Conservation (phyloP, 129 eudicot genomes). For the Artemisia annua region DNA sequence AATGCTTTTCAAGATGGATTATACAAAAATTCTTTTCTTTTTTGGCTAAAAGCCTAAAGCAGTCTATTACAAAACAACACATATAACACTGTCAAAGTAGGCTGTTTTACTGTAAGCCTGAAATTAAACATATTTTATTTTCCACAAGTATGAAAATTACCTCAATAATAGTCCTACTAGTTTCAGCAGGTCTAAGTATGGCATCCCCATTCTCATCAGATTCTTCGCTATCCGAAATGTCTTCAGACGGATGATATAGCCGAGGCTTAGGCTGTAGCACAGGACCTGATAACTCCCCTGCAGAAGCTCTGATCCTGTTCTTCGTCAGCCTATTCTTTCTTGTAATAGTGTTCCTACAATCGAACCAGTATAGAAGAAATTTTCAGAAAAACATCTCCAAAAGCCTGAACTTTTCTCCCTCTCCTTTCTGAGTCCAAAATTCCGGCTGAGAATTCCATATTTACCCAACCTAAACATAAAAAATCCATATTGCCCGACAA, state of each 20-base stretch:
- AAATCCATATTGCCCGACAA: too few relatives aligned
- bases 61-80: not conserved
- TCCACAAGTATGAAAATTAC: slow-evolving; percentile 25
- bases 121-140: not conserved
- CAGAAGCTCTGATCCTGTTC: slow-evolving; percentile 47
- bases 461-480: too few relatives aligned
- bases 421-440: too few relatives aligned
- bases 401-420: too few relatives aligned
- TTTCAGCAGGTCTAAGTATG: slow-evolving; percentile 64
- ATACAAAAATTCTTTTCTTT: too few relatives aligned
- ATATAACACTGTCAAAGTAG: slow-evolving; percentile 4
- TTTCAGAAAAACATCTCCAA: not conserved
- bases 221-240: slow-evolving; percentile 50
- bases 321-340: slow-evolving; percentile 28
- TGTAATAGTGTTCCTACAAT: slow-evolving; percentile 42
- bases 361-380: not conserved
- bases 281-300: slow-evolving; percentile 49
- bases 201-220: slow-evolving; percentile 50
- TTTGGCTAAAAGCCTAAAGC: not conserved
- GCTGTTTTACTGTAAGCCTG: not conserved
- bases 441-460: too few relatives aligned
- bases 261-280: slow-evolving; percentile 55
- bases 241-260: slow-evolving; percentile 85
- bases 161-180: slow-evolving; percentile 70
- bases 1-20: too few relatives aligned